Base-by-base conservation (phyloP, 1,284 basidiomycete genomes). In the Cystobasidiaceae sp. region DNA sequence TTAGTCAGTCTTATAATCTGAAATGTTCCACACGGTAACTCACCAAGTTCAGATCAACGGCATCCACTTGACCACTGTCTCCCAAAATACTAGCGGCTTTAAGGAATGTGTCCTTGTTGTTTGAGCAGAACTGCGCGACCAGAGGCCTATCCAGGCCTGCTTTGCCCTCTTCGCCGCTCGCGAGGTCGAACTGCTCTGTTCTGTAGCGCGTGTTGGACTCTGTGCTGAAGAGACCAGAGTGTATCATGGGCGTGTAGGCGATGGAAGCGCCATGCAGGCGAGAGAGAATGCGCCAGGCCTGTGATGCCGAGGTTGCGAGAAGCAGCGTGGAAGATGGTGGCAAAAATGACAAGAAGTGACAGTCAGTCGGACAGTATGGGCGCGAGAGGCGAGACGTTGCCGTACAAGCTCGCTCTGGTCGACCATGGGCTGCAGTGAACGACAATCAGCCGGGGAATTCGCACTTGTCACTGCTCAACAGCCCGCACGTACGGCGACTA, bases 231-330 rank as follows among this genome's bases (percentile, higher is more conserved):
- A 91, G 85, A 82, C 89, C 90, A 56, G 93, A 89, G 72, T 96
- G 92, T 74, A 98, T 97, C 94, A 98, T 98, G 4, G 94, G 94
- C 0, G 93, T 93, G 75, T 97, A 98, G 9, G 85, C 83, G 5
- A 97, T 82, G 82, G 93, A 78, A 0, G 80, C 78, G 30, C 93
- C 90, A 73, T 96, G 92, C 66, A 87, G 80, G 58, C 93, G 82
- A 8, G 89, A 89, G n/a, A 97, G 79, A 65, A 86, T 84, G 67
- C 94, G 83, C 90, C 92, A 98, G 13, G 92, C 87, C 67, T 66
- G 51, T 11, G n/a, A 39, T 39, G 11, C 37, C 11, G 37, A n/a
- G n/a, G n/a, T n/a, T n/a, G n/a, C n/a, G n/a, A n/a, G n/a, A n/a
- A n/a, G n/a, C n/a, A n/a, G n/a, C n/a, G n/a, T n/a, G n/a, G n/a